These are phyloP conservation scores for Sclerotinia nivalis DNA, from an alignment of 2,329 filamentous ascomycete genomes.

Conservation along the genomic window DNA sequence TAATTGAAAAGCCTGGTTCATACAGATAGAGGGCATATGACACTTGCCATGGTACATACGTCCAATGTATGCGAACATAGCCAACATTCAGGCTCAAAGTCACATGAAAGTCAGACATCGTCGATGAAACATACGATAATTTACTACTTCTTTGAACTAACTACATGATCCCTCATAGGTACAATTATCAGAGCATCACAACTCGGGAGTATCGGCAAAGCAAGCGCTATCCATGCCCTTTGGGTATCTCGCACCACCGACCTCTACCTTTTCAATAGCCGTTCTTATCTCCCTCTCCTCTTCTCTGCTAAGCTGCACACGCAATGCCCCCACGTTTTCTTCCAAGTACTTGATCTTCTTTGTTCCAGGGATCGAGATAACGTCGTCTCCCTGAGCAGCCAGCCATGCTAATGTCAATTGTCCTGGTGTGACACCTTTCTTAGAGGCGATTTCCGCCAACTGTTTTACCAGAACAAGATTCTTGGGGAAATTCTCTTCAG, in stretches of 20 bases:
- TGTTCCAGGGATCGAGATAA: constrained; percentile 57
- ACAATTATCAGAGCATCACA: constrained; percentile 19
- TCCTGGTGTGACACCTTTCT: constrained; percentile 51
- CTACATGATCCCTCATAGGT: not conserved
- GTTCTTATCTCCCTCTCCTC: constrained; percentile 33
- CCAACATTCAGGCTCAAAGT: not conserved
- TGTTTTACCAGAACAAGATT: constrained; percentile 51
- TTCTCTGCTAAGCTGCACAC: constrained; percentile 26
- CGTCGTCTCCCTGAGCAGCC: constrained; percentile 52
- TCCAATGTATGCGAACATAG: not conserved
- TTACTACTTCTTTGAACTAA: not conserved
- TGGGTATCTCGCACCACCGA: constrained; percentile 52
- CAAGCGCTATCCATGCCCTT: constrained; percentile 40
- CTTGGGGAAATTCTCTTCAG: constrained; percentile 52
- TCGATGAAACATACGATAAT: not conserved
- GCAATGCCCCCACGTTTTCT: constrained; percentile 34
- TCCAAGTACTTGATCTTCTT: constrained; percentile 49
- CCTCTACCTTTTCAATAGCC: constrained; percentile 48
- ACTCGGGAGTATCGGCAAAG: constrained; percentile 32
- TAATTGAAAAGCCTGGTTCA: not conserved
- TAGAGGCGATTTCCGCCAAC: constrained; percentile 49
- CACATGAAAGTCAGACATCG: not conserved
- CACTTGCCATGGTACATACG: not conserved
- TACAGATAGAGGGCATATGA: not conserved
- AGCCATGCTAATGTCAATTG: constrained; percentile 57